Evolutionary conservation across 139 green algal species (phyloP).

Genomic region (Chlamydomonas urium): DNA sequence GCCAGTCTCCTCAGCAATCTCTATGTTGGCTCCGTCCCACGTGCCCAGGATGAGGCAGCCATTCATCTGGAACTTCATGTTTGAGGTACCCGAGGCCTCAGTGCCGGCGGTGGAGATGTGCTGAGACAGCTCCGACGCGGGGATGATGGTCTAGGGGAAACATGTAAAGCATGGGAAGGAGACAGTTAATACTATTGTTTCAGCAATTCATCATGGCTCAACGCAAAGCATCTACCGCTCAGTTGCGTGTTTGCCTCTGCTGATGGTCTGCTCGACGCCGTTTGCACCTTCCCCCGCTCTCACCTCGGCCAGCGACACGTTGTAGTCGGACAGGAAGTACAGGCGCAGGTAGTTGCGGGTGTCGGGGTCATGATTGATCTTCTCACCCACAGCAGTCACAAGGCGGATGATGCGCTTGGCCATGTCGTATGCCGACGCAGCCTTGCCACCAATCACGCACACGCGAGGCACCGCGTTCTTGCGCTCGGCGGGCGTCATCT

Average conservation of each 20-base stretch:
- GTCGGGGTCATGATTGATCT: constrained; percentile 86
- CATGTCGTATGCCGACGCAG: constrained; percentile 94
- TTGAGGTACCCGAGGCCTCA: constrained; percentile 84
- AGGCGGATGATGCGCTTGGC: constrained; percentile 99
- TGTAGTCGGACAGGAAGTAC: constrained; percentile 98
- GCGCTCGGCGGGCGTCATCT: constrained; percentile 79
- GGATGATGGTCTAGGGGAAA: constrained; percentile 1
- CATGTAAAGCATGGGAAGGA: too few species aligned
- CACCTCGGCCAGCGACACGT: constrained; percentile 88
- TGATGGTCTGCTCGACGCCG: too few species aligned
- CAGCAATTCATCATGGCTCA: too few species aligned
- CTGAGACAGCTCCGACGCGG: constrained; percentile 81
- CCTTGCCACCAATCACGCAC: constrained; percentile 95
- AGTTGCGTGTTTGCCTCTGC: too few species aligned
- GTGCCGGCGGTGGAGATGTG: constrained; percentile 90
- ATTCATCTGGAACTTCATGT: constrained; percentile 99
- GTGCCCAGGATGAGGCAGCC: constrained; percentile 65
- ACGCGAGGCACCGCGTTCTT: constrained; percentile 67
- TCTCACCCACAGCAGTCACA: constrained; percentile 80
- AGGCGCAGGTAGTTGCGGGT: constrained; percentile 56
- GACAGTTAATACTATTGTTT: too few species aligned
- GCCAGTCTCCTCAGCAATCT: constrained; percentile 90
- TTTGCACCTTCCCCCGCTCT: not conserved
- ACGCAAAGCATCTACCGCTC: too few species aligned
- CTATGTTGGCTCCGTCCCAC: constrained; percentile 95